Conservation (phyloP, 1,139 yeast species). For the Tardiomyces digboiensis region DNA sequence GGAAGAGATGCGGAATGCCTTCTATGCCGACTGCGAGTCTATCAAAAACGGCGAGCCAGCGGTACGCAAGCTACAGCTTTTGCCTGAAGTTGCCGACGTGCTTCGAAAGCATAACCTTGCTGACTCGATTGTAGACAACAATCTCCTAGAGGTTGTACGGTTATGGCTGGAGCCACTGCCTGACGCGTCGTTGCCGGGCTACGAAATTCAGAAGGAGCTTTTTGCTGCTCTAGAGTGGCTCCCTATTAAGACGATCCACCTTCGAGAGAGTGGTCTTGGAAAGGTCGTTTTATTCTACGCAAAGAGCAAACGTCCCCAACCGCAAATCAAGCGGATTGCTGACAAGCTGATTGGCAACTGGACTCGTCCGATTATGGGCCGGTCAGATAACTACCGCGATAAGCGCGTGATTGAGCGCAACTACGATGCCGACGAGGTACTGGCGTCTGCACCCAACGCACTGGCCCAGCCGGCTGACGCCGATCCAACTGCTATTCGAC, state of each 20-base stretch:
- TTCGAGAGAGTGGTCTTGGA: conserved; percentile 91
- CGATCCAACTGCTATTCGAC: conserved; percentile 78
- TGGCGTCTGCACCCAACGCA: conserved; percentile 19
- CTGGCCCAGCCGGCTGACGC: conserved; percentile 22
- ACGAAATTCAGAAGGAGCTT: conserved; percentile 86
- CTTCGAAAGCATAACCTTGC: conserved; percentile 74
- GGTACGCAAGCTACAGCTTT: conserved; percentile 70
- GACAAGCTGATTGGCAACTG: conserved; percentile 91
- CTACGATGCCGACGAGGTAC: conserved; percentile 45
- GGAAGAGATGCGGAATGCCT: conserved; percentile 90
- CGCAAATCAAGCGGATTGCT: conserved; percentile 74
- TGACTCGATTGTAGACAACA: conserved; percentile 90
- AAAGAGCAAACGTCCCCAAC: conserved; percentile 83
- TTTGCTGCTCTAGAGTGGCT: conserved; percentile 63
- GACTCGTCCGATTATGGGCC: conserved; percentile 97
- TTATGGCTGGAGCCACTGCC: conserved; percentile 98
- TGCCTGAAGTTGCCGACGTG: conserved; percentile 65
- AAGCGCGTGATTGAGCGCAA: conserved; percentile 62
- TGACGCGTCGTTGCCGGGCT: conserved; percentile 95
- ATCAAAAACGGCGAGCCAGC: conserved; percentile 63
- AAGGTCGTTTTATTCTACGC: conserved; percentile 92
- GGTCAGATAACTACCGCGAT: conserved; percentile 91
- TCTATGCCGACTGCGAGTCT: conserved; percentile 81
- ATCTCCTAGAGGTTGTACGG: conserved; percentile 85
- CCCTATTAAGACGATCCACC: conserved; percentile 92